phyloP scores from a whole-genome alignment of 805 yeast genomes.

The Pachysolen tannophilus region DNA sequence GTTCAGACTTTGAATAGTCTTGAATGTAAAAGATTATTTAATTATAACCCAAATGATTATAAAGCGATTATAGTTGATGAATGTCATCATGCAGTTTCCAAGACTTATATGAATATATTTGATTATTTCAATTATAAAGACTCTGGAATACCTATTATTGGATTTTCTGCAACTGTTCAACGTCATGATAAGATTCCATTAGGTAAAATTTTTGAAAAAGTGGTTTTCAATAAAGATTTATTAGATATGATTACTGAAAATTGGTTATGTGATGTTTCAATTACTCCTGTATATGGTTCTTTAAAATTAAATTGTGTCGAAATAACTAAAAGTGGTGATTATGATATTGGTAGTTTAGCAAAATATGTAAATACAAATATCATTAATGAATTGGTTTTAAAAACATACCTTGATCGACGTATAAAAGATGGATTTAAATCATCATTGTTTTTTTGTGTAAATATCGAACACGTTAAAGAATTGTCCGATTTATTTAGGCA shows the following conservation, averaged over 20 bases:
- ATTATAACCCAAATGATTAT: conserved; percentile 50
- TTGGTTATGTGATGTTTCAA: conserved; percentile 62
- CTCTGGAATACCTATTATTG: conserved; percentile 48
- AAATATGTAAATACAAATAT: conserved; percentile 44
- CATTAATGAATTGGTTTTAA: conserved; percentile 47
- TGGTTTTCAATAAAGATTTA: conserved; percentile 63
- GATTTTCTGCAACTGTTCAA: conserved; percentile 84
- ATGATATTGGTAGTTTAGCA: conserved; percentile 41
- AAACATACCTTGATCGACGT: conserved; percentile 40
- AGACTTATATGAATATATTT: conserved; percentile 51
- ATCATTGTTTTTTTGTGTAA: conserved; percentile 72
- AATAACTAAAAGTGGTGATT: conserved; percentile 38
- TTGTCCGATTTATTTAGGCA: conserved; percentile 44
- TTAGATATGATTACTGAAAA: conserved; percentile 58
- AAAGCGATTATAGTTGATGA: conserved; percentile 81
- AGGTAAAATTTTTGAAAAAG: conserved; percentile 55
- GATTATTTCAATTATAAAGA: conserved; percentile 46
- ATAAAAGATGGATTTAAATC: conserved; percentile 39
- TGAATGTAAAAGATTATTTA: conserved; percentile 31
- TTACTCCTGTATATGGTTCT: conserved; percentile 47
- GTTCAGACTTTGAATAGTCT: conserved; percentile 54
- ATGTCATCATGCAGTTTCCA: conserved; percentile 85
- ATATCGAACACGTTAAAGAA: conserved; percentile 54
- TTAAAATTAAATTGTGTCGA: conserved; percentile 20
- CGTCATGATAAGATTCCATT: conserved; percentile 65